These are phyloP conservation scores for Phytophthora idaei DNA, from an alignment of 352 stramenopile species.

Conservation along the genomic window DNA sequence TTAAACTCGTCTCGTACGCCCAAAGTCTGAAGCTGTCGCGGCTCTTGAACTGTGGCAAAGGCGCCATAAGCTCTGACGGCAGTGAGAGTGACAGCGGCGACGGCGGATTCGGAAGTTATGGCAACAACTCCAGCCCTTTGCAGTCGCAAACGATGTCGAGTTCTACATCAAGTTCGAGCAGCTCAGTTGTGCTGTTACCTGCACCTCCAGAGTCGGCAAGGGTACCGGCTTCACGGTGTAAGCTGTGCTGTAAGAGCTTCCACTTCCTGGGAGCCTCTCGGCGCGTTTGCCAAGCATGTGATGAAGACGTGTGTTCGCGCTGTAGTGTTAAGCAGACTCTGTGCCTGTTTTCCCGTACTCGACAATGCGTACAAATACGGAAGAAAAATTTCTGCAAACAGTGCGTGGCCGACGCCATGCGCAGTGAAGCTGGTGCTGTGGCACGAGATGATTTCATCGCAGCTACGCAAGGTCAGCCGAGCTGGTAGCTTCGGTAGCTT, in stretches of 20 bases:
- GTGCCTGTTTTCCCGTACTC: constrained; percentile 29
- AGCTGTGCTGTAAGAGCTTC: constrained; percentile 45
- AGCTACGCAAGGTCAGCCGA: constrained; percentile 14
- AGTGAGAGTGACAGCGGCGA: constrained; percentile 38
- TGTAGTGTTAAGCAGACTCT: constrained; percentile 38
- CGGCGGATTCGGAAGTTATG: constrained; percentile 1
- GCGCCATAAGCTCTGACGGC: constrained; percentile 27
- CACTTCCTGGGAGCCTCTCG: constrained; percentile 39
- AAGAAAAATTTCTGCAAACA: constrained; percentile 43
- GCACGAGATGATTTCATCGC: constrained; percentile 38
- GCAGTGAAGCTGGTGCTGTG: constrained; percentile 34
- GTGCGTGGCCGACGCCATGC: constrained; percentile 40
- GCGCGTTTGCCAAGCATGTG: constrained; percentile 34
- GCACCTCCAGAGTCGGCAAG: constrained; percentile 21
- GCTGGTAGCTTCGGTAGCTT: constrained; percentile 16
- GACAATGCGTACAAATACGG: constrained; percentile 23
- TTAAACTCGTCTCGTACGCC: constrained; percentile 40
- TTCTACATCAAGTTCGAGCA: constrained; percentile 37
- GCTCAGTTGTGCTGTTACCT: constrained; percentile 32
- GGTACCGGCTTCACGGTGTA: constrained; percentile 29
- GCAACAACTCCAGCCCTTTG: constrained; percentile 13
- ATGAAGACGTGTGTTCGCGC: constrained; percentile 37
- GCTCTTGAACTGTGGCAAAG: constrained; percentile 32
- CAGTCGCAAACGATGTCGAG: constrained; percentile 30
- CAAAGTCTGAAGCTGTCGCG: constrained; percentile 54